Conservation (phyloP, 768 basidiomycete species). For the Podaxis rugospora region DNA sequence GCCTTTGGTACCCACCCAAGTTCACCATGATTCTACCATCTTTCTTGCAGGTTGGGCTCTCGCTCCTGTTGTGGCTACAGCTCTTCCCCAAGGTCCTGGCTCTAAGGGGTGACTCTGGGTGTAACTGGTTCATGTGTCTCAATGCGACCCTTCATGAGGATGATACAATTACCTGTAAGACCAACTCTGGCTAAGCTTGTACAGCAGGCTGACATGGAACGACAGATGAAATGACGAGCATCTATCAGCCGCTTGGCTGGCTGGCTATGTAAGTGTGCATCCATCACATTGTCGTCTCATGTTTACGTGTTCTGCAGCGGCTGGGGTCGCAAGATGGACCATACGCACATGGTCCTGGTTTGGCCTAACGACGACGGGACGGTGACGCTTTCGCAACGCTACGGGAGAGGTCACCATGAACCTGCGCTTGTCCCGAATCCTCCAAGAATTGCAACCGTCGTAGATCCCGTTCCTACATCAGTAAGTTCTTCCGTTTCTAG, state of each 20-base stretch:
- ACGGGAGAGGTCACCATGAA: slow-evolving; percentile 40
- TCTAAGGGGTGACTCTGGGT: slow-evolving; percentile 41
- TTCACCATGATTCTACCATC: slow-evolving; percentile 10
- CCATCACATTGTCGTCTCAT: background rate
- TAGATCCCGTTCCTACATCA: slow-evolving; percentile 29
- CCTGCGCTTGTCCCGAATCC: slow-evolving; percentile 42
- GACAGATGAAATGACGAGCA: slow-evolving; percentile 41
- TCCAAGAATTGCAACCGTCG: slow-evolving; percentile 38
- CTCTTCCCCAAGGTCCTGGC: slow-evolving; percentile 19
- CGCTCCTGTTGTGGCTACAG: slow-evolving; percentile 16
- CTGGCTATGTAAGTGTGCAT: slow-evolving; percentile 40
- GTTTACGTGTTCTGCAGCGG: slow-evolving; percentile 29
- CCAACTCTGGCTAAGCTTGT: background rate
- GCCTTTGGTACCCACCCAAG: background rate
- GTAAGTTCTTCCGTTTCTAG: slow-evolving; percentile 18
- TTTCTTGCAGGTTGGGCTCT: slow-evolving; percentile 12
- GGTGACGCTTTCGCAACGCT: slow-evolving; percentile 55
- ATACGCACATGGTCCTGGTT: slow-evolving; percentile 54
- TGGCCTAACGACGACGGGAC: slow-evolving; percentile 46
- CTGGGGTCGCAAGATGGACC: slow-evolving; percentile 46
- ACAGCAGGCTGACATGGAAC: background rate
- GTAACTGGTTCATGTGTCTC: slow-evolving; percentile 41
- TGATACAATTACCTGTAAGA: slow-evolving; percentile 41
- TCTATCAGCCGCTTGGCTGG: slow-evolving; percentile 43
- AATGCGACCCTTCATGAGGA: slow-evolving; percentile 37